Evolutionary conservation across 2,329 filamentous ascomycete genomes (phyloP), one percentile per base, ranked within the genome.

Genomic region (Parastagonospora avenae): DNA sequence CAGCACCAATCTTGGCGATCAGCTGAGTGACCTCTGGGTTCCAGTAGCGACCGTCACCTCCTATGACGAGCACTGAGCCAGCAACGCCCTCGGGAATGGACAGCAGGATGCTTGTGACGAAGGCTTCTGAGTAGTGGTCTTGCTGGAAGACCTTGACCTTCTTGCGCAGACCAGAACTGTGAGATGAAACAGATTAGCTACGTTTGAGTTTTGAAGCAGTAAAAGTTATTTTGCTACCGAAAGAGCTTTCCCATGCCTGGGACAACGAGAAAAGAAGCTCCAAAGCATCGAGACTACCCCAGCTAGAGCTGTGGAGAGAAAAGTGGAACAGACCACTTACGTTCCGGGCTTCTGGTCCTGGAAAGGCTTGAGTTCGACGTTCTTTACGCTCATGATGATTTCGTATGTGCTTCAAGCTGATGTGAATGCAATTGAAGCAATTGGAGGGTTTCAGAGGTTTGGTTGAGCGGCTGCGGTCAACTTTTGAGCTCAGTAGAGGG

Each of bases 101-200:
- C 56, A 96, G 86, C 63, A 99, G 85, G 74, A 97, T 96, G 76
- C 91, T 93, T 60, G 93, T 84, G 64, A 99, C 85, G 76, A 99
- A 99, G 45, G 93, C 87, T 79, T 99, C 94, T 77, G 91, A 92
- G 84, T 99, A 99, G 80, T 99, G 85, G 54, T 87, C 82, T 78
- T 97, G 83, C 77, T 99, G 91, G 83, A 99, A 99, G 74, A 96
- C 90, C 71, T 91, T 92, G 80, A 97, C 94, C 86, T 96, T 97
- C 81, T 99, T 99, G 61, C 94, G 92, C 76, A 99, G 91, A 77
- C 94, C 94, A 63, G 94, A 99, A 65, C 93, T 97, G 19, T n/a
- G 70, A 54, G 57, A 47, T 46, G 58, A 27, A 41, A 61, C 70
- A 14, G 19, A n/a, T 40, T 40, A 40, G 38, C 38, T n/a, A 12